Evolutionary conservation across 2,329 filamentous ascomycete genomes (phyloP), one percentile per base, ranked within the genome.

Genomic region (Rhynchosporium agropyri): DNA sequence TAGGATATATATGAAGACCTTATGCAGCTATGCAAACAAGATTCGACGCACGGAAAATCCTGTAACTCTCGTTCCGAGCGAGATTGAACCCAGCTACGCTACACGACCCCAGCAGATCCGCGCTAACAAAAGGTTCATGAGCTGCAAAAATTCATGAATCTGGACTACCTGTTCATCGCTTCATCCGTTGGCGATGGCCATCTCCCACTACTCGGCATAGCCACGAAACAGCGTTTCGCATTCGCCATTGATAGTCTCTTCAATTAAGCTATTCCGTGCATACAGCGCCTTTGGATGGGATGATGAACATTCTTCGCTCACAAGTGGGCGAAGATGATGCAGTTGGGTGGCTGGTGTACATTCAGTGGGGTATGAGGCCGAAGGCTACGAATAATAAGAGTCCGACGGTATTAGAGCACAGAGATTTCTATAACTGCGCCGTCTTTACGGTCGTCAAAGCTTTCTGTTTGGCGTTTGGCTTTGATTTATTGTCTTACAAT

Each of bases 381-480:
- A 43, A 43, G 4, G 42, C 7, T 43, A n/a, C 42, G 42, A 43
- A 6, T 43, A 12, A 43, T 12, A 43, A n/a, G 12, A 43, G 42
- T n/a, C 42, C 42, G 2, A 10, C 33, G 33, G 33, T 10, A 10
- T 10, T 10, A 10, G 33, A 36, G 12, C 54, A 58, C 9, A 29
- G 38, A 15, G 42, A 48, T 33, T 3, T 5, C 2, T n/a, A 45
- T 33, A 58, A 58, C 10, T 58, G 54, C 13, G 54, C 40, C 2
- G 45, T 29, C 29, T 28, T 58, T 12, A 33, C 40, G 13, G 13
- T n/a, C 20, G 46, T 42, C 13, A 58, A 43, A n/a, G 40, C 42
- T 31, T 58, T 58, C 28, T 58, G 54, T 29, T 26, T 58, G 9
- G 54, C 54, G 20, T 33, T 46, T 20, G 54, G 54, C 2, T 58